Conservation (phyloP, 2,329 filamentous ascomycete genomes). For the Cordyceps militaris region DNA sequence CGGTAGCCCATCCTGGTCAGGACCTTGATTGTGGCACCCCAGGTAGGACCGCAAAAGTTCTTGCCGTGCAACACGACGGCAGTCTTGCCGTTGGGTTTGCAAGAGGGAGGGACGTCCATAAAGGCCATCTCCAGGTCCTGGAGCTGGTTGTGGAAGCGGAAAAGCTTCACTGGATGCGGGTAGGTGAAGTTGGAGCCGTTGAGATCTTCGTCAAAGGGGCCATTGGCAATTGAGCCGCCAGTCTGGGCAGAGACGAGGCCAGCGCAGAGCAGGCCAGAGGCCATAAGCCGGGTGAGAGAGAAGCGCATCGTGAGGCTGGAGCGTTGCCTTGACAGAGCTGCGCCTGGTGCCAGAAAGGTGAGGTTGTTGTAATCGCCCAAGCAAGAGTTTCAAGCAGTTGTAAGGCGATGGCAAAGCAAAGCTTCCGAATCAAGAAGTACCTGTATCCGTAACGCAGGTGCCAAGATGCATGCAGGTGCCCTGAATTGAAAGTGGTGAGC, state of each 20-base stretch:
- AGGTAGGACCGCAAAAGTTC: constrained; percentile 49
- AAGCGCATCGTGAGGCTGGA: constrained; percentile 20
- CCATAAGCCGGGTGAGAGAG: constrained; percentile 17
- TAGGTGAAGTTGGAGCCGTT: constrained; percentile 47
- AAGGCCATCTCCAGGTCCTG: constrained; percentile 47
- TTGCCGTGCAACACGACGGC: constrained; percentile 47
- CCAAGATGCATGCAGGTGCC: background rate
- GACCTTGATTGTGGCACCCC: constrained; percentile 38
- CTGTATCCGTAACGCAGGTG: constrained; percentile 5
- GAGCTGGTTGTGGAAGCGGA: constrained; percentile 40
- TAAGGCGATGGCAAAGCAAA: background rate
- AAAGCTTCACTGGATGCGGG: constrained; percentile 42
- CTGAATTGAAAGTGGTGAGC: background rate
- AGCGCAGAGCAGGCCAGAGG: constrained; percentile 16
- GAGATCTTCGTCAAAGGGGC: constrained; percentile 33
- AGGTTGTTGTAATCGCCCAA: background rate
- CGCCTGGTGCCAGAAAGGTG: background rate
- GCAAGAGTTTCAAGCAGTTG: background rate
- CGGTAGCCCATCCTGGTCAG: constrained; percentile 40
- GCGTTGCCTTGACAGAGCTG: background rate
- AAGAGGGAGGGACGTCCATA: constrained; percentile 41
- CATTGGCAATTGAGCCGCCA: constrained; percentile 27
- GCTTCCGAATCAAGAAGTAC: background rate
- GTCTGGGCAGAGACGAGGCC: constrained; percentile 21
- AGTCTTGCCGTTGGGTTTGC: constrained; percentile 30